Evolutionary conservation across 2,329 filamentous ascomycete species (phyloP), one percentile per base, ranked within the genome.

Genomic region (Hypoxylon sp.): DNA sequence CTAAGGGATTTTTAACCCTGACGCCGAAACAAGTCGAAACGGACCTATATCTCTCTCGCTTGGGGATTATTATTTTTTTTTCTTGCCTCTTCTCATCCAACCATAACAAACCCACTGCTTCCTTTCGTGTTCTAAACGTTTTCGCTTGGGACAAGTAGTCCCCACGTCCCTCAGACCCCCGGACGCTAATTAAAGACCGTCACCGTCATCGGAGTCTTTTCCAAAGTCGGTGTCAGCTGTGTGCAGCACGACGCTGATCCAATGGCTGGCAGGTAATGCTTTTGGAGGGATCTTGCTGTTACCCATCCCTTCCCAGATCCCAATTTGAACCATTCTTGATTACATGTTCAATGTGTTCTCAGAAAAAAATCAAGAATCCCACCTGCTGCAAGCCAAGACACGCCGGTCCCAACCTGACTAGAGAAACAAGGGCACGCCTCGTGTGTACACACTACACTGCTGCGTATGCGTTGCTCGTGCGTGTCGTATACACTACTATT

Each of bases 141-240:
- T 58, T 69, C 41, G 68, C 63, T 67, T 65, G 53, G 63, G 61
- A 57, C 59, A 56, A 58, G 51, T 62, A 52, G 58, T 65, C 57
- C 56, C 64, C 64, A 71, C 63, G 64, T 38, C 45, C 53, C 43
- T 52, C 9, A 48, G 32, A 46, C 23, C 62, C 69, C 67, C 67
- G 65, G 68, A 58, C 59, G 63, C 65, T 72, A 70, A 72, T 69
- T 71, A 68, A 69, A 71, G 70, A 69, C 68, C 64, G 66, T 64
- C 68, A 69, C 68, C 64, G 66, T 64, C 68, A 66, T 72, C 70
- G 66, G 70, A 71, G 68, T 63, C 48, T 67, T 66, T 69, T 65
- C 68, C 63, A 51, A 67, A 65, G 61, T 62, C 58, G 60, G 63
- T 63, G 64, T 68, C 60, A 65, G 63, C 55, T 65, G 49, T 63